Base-by-base conservation (phyloP, 2,329 filamentous ascomycete genomes). In the Arthrinium phaeospermum region DNA sequence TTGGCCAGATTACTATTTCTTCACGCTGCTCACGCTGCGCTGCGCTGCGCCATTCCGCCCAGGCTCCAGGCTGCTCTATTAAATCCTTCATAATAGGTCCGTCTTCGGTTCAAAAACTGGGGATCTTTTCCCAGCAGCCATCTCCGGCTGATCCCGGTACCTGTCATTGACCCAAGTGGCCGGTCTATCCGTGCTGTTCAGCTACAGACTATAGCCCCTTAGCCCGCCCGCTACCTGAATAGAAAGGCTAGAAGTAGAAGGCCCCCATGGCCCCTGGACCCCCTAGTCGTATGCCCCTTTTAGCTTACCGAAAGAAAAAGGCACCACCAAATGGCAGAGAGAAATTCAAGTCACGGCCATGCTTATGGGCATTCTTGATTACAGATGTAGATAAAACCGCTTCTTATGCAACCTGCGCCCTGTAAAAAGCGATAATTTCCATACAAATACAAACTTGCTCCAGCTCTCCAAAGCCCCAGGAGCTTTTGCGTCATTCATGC, bases 401-500 rank as follows among this genome's bases (percentile, higher is more conserved):
- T 61, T 70, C 57, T 64, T 61, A 57, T 57, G 51, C 69, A 70
- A 61, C 69, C 53, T 70, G 49, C 61, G 68, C 13, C 69, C 30
- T 61, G n/a, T 61, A 22, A 69, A 61, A 41, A 64, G 57, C 57
- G 34, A 64, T 64, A n/a, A n/a, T 64, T 41, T 37, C 57, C 57
- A 64, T 64, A 64, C 34, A 64, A 41, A 64, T 64, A 64, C 57
- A 64, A 19, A 64, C 57, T 64, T 64, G 57, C 57, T 41, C 34
- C 57, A 64, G 30, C 30, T 64, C 34, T 10, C 16, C 57, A 64
- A 64, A 19, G 34, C 30, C 10, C 34, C n/a, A 4, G 53, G 57
- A 64, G 57, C 57, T 64, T 64, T 64, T 64, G 57, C 57, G 57
- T 64, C 16, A 41, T 24, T 34, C 30, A 64, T 64, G 57, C 57